Base-by-base conservation (phyloP, 192 early-diverging fungal genomes). In the Gonapodya sp. region DNA sequence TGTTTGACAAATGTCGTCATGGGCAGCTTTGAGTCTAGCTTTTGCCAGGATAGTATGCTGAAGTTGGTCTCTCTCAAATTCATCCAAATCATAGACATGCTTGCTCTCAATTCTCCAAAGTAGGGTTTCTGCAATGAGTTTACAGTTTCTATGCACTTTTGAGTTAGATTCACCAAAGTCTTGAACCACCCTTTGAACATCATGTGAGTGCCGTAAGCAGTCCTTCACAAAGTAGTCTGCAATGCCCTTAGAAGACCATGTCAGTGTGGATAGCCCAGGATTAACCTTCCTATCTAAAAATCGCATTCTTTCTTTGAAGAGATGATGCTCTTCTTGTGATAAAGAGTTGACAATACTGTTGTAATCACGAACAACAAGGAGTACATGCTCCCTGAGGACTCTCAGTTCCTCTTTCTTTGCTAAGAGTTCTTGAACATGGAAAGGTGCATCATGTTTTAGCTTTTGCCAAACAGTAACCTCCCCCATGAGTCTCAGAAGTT, bases 211-310 rank as follows among this genome's bases (percentile, higher is more conserved):
- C 18, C 88, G 81, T 30, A 89, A 84, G 79, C 90, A 92, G 82
- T 92, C 90, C 81, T 91, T 91, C 37, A 92, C 85, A 73, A 91
- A 92, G 77, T 88, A 92, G 36, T 92, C 90, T 31, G 90, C 89
- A 79, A 92, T 89, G 79, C 90, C 89, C 79, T 89, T 89, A 1
- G 86, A 85, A 18, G 81, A 78, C 90, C 90, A 92, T 1, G 88
- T 92, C 30, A 92, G 81, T 36, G 81, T 87, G 0, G 86, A 86
- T 24, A 92, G 82, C 0, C 90, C 90, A 0, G 90, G 90, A 72
- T 91, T 91, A 82, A 92, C 90, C 80, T 92, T 92, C n/a, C 90
- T 83, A 81, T 92, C 90, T 30, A 92, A 80, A 78, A 91, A 91
- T 2, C 86, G 82, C 72, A 92, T 91, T 18, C 90, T 84, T 79